Evolutionary conservation across 1,284 basidiomycete species (phyloP).

Genomic region (Boletus smithii): DNA sequence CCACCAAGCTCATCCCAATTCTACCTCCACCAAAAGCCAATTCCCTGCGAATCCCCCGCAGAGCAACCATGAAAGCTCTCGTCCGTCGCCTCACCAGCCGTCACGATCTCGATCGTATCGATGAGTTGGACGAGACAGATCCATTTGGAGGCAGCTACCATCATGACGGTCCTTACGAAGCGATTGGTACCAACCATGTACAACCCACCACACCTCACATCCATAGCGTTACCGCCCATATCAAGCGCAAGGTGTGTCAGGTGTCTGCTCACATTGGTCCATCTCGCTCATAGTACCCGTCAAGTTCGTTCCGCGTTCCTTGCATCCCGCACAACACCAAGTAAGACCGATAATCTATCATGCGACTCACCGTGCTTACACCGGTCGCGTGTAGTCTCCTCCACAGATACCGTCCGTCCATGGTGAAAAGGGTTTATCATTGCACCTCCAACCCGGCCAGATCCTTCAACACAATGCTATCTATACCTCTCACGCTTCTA

Average conservation of each 20-base stretch:
- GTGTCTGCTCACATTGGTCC: background rate
- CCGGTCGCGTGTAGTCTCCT: constrained; percentile 10
- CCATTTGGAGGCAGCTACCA: constrained; percentile 60
- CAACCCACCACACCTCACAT: too few relatives aligned
- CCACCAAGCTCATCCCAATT: background rate
- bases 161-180: constrained; percentile 69
- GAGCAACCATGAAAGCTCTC: constrained; percentile 25
- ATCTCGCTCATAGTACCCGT: constrained; percentile 9
- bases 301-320: constrained; percentile 14
- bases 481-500: constrained; percentile 12
- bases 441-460: constrained; percentile 54
- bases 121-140: constrained; percentile 70
- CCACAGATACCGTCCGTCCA: background rate
- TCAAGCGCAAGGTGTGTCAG: constrained; percentile 25
- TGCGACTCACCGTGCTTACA: constrained; percentile 11
- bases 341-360: constrained; percentile 16
- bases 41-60: constrained; percentile 9
- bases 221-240: constrained; percentile 1
- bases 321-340: constrained; percentile 10
- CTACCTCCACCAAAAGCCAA: background rate
- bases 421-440: constrained; percentile 30
- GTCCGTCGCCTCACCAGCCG: constrained; percentile 30
- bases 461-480: constrained; percentile 38
- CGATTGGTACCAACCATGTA: constrained; percentile 37
- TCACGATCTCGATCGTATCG: constrained; percentile 61